Evolutionary conservation across 768 basidiomycete species (phyloP).

Genomic region (Boletus bicolor): DNA sequence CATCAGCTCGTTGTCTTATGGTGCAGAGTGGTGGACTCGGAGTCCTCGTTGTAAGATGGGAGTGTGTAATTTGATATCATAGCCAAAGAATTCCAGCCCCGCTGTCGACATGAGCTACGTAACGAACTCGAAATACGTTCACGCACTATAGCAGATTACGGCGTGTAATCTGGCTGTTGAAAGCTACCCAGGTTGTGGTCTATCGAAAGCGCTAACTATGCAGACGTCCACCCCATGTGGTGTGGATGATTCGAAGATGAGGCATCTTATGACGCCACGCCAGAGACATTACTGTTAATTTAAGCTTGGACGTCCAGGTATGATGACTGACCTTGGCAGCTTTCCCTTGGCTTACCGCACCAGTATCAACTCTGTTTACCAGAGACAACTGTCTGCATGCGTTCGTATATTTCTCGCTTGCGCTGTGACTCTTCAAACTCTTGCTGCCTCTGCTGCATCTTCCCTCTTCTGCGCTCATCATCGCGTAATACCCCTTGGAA

Average conservation of each 20-base stretch:
- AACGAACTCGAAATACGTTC: neutral
- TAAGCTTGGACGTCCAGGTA: no score
- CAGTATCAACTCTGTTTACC: constrained; percentile 12
- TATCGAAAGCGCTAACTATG: constrained; percentile 4
- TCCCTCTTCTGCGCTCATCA: constrained; percentile 75
- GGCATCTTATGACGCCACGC: neutral
- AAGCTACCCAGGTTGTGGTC: neutral
- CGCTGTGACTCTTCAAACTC: constrained; percentile 58
- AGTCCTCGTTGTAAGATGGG: neutral
- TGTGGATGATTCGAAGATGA: neutral
- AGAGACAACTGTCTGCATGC: constrained; percentile 36
- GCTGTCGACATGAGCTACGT: constrained; percentile 11
- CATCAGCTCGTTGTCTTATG: neutral
- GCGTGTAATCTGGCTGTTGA: neutral
- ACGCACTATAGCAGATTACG: constrained; percentile 17
- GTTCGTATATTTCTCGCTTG: constrained; percentile 67
- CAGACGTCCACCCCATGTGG: neutral
- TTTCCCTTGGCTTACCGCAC: neutral
- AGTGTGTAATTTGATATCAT: neutral
- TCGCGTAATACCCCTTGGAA: constrained; percentile 87
- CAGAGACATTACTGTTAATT: neutral
- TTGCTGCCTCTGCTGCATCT: constrained; percentile 63
- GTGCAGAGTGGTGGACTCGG: neutral
- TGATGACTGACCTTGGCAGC: constrained; percentile 1
- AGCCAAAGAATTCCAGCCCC: neutral